Evolutionary conservation across 2,329 filamentous ascomycete species (phyloP), one percentile per base, ranked within the genome.

Genomic region (Colletotrichum cuscutae): DNA sequence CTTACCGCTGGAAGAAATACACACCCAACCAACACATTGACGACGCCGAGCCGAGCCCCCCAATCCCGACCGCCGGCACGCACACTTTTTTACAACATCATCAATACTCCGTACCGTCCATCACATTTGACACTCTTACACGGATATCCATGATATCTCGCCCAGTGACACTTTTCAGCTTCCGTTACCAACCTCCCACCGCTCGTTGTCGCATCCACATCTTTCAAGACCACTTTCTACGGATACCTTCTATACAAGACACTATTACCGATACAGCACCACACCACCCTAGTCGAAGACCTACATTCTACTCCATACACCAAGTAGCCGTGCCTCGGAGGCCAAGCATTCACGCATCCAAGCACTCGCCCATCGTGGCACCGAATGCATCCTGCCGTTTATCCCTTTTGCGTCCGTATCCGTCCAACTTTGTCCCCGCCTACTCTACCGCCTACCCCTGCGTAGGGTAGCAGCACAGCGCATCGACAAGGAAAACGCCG

Each of bases 341-440:
- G 26, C 32, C 37, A 32, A 32, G 35, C 68, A 71, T 35, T 19
- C 46, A 65, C 52, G 49, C 42, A 30, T 35, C 63, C 28, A 42
- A 13, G 35, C 30, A 68, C 56, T 49, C 28, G 46, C 30, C n/a
- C 58, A 63, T 68, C 37, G 69, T 65, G 53, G 42, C 70, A 65
- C 66, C 32, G 60, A 72, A 72, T 64, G 60, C 70, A 64, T 65
- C 65, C 66, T 70, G 60, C 66, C 70, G 59, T 59, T 54, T 46
- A 56, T 24, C 46, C 56, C 64, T 67, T 24, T 60, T 58, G 65
- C 65, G 58, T 68, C 69, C 65, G 65, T 70, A 60, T 69, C 54
- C 65, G 70, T 70, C 59, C 60, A 69, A 64, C 65, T 46, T 30
- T 61, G 65, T 49, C 53, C 32, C 65, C 60, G 46, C 28, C 46